A percentile compares a stretch with the other conserved stretches of the same genome.
phyloP scores from a whole-genome alignment of 352 stramenopile species.

The Phytophthora nicotianae region DNA sequence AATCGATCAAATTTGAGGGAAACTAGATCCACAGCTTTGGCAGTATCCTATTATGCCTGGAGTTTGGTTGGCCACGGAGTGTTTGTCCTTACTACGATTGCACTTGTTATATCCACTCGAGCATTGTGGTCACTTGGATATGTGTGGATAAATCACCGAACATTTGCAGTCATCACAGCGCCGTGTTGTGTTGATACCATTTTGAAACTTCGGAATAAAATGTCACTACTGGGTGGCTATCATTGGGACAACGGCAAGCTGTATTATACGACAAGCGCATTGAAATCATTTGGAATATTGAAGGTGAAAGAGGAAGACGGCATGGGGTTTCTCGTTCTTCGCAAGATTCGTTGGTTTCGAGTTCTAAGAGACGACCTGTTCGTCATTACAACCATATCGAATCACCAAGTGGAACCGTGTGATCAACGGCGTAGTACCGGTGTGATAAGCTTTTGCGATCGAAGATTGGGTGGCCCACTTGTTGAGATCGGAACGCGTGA shows the following conservation, averaged over 20 bases:
- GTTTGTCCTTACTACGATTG: constrained; percentile 16
- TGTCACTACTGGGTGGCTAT: neutral
- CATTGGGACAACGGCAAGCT: neutral
- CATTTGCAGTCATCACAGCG: constrained; percentile 9
- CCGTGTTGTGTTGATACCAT: constrained; percentile 3
- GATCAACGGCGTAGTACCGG: neutral
- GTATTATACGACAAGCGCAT: neutral
- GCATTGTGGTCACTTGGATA: constrained; percentile 14
- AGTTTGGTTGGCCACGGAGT: constrained; percentile 4
- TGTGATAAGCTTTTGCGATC: neutral
- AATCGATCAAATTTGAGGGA: constrained; percentile 9
- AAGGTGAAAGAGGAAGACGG: neutral
- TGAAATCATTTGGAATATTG: neutral
- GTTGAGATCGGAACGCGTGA: neutral
- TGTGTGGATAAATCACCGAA: constrained; percentile 15
- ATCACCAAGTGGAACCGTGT: neutral
- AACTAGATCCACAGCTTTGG: constrained; percentile 3
- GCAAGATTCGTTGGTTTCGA: neutral
- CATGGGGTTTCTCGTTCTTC: neutral
- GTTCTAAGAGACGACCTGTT: neutral
- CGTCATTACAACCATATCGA: neutral
- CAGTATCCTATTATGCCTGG: constrained; percentile 24
- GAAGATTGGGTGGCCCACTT: neutral
- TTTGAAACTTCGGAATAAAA: neutral
- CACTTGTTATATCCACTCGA: constrained; percentile 12